These are phyloP conservation scores for Apiospora rasikravindrae DNA, from an alignment of 2,329 filamentous ascomycete genomes.

Conservation along the genomic window DNA sequence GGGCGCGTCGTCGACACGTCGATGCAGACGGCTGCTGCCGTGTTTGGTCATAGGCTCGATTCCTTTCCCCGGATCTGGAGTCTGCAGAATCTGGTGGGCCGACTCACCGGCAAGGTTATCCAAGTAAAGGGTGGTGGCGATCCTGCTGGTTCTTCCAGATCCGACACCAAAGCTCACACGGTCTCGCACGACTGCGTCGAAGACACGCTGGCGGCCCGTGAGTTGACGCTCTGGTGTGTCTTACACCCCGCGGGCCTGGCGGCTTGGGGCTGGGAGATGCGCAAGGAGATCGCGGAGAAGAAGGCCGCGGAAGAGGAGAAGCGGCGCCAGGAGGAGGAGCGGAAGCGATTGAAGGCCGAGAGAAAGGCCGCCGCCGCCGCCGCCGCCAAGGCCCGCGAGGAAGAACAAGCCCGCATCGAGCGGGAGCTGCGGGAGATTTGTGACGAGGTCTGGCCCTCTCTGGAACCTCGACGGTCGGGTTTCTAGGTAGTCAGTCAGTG, in stretches of 20 bases:
- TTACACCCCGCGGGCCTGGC: too few species aligned
- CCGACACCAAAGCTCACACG: too few species aligned
- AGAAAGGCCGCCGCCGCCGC: background rate
- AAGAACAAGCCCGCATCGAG: background rate
- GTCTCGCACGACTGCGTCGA: slow-evolving; percentile 27
- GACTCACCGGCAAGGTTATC: slow-evolving; percentile 43
- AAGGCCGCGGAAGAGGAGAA: too few species aligned
- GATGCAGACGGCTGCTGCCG: slow-evolving; percentile 45
- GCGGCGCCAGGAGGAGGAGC: too few species aligned
- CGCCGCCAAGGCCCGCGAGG: background rate
- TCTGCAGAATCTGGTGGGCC: slow-evolving; percentile 42
- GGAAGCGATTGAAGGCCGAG: background rate
- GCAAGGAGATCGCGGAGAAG: too few species aligned
- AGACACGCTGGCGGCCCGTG: too few species aligned
- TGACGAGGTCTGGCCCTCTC: background rate
- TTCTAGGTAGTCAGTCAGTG: background rate
- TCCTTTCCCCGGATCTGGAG: slow-evolving; percentile 35
- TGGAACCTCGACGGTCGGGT: background rate
- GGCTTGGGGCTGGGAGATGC: too few species aligned
- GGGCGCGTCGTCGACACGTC: slow-evolving; percentile 49
- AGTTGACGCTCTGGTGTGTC: too few species aligned
- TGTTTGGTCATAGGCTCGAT: slow-evolving; percentile 29
- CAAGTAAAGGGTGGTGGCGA: slow-evolving; percentile 35
- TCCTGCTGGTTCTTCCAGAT: slow-evolving; percentile 42
- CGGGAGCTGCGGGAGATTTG: background rate